A percentile compares a stretch with the other conserved stretches of the same genome.
Conservation (phyloP, 2,329 filamentous ascomycete species). For the Juglanconis sp. region DNA sequence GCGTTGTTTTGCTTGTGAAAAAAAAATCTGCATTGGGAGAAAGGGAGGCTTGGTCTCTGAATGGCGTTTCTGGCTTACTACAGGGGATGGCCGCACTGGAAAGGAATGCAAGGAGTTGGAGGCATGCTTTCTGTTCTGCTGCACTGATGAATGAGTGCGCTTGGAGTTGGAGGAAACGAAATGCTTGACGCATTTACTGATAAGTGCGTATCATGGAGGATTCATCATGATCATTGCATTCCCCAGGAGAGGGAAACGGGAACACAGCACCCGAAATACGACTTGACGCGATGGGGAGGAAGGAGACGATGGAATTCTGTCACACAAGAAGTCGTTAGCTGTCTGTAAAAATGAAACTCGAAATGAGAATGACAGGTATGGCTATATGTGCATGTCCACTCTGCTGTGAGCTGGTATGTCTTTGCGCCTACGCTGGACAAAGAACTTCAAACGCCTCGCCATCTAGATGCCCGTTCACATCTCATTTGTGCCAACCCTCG, state of each 20-base stretch:
- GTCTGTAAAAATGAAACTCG: too few species aligned
- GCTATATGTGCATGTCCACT: too few species aligned
- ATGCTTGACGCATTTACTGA: background rate
- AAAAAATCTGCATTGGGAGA: background rate
- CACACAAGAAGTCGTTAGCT: too few species aligned
- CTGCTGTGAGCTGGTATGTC: too few species aligned
- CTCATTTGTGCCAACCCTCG: too few species aligned
- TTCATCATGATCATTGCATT: background rate
- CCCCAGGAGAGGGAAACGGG: too few species aligned
- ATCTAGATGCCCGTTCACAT: background rate
- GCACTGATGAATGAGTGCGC: background rate
- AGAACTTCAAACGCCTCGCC: background rate
- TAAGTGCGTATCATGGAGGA: background rate
- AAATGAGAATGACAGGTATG: too few species aligned
- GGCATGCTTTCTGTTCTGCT: background rate
- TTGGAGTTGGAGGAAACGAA: background rate
- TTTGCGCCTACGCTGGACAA: too few species aligned
- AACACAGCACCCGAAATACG: too few species aligned
- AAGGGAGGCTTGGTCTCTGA: background rate
- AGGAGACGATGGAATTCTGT: background rate
- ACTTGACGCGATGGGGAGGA: background rate
- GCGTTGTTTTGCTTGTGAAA: too few species aligned
- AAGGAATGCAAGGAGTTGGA: constrained; percentile 8
- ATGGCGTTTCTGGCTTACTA: constrained; percentile 4
- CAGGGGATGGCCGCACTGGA: background rate